These are phyloP conservation scores for Cadophora sp. DNA, from an alignment of 2,329 filamentous ascomycete genomes.

Conservation along the genomic window DNA sequence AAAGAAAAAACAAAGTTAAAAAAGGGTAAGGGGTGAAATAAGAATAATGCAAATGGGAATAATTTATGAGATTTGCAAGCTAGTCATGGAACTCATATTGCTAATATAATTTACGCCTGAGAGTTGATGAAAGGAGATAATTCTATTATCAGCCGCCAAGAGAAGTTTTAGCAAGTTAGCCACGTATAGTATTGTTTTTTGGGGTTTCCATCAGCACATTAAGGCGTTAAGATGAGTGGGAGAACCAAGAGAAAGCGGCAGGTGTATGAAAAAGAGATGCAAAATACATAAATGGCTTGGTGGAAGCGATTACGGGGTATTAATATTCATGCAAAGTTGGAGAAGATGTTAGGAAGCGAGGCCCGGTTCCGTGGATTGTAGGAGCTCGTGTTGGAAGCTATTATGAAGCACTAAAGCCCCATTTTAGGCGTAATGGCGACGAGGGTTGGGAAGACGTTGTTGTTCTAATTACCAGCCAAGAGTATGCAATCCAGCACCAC, in stretches of 20 bases:
- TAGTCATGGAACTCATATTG: no score
- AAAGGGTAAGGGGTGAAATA: background rate
- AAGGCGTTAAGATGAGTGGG: conserved; percentile 21
- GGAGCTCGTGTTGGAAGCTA: no score
- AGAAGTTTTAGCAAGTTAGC: background rate
- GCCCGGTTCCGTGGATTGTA: no score
- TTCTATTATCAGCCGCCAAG: background rate
- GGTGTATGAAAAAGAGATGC: conserved; percentile 24
- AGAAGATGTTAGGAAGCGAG: conserved; percentile 24
- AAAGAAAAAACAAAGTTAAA: background rate
- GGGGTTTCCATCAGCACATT: conserved; percentile 20
- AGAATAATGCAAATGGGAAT: background rate
- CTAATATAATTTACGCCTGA: no score
- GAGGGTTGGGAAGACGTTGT: conserved; percentile 12
- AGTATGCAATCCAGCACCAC: conserved; percentile 12
- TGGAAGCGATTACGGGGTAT: conserved; percentile 24
- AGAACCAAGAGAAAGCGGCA: conserved; percentile 23
- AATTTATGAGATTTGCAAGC: no score
- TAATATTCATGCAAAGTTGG: conserved; percentile 17
- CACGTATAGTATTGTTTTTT: conserved; percentile 24
- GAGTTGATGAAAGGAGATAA: background rate
- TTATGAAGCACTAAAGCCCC: conserved; percentile 16
- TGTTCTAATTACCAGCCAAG: conserved; percentile 13
- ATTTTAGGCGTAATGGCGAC: conserved; percentile 18
- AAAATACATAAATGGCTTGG: conserved; percentile 13